These are phyloP conservation scores for Paraconiothyrium sp. DNA, from an alignment of 2,329 filamentous ascomycete species.

Conservation along the genomic window DNA sequence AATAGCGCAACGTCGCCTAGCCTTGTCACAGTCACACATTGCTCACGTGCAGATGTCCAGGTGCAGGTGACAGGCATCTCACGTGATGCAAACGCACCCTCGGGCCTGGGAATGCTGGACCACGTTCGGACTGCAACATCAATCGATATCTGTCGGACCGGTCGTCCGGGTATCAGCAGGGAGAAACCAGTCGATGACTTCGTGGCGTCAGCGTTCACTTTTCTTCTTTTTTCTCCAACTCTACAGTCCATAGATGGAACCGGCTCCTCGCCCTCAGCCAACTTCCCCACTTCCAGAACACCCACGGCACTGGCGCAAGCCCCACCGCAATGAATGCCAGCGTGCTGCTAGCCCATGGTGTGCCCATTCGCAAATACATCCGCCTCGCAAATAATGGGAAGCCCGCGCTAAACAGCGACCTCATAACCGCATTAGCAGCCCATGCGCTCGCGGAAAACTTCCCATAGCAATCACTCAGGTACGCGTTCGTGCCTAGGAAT, in stretches of 20 bases:
- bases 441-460: slow-evolving; percentile 18
- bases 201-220: neutral
- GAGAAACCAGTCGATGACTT: neutral
- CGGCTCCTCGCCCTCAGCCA: slow-evolving; percentile 6
- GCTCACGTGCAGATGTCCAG: too few relatives aligned
- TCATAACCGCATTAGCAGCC: slow-evolving; percentile 52
- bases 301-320: slow-evolving; percentile 51
- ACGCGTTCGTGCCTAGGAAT: slow-evolving; percentile 17
- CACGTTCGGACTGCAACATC: too few relatives aligned
- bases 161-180: too few relatives aligned
- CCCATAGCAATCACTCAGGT: slow-evolving; percentile 18
- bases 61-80: too few relatives aligned
- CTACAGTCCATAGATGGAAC: slow-evolving; percentile 16
- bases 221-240: slow-evolving; percentile 10
- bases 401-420: slow-evolving; percentile 64
- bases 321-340: slow-evolving; percentile 45
- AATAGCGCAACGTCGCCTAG: too few relatives aligned
- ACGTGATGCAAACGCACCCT: too few relatives aligned
- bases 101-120: too few relatives aligned
- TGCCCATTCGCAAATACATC: slow-evolving; percentile 36
- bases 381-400: slow-evolving; percentile 70
- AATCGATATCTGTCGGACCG: too few relatives aligned
- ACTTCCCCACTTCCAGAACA: slow-evolving; percentile 39
- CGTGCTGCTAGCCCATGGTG: slow-evolving; percentile 45
- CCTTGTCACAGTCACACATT: too few relatives aligned